These are phyloP conservation scores for Exidia glandulosa DNA, from an alignment of 768 basidiomycete species.

Conservation along the genomic window DNA sequence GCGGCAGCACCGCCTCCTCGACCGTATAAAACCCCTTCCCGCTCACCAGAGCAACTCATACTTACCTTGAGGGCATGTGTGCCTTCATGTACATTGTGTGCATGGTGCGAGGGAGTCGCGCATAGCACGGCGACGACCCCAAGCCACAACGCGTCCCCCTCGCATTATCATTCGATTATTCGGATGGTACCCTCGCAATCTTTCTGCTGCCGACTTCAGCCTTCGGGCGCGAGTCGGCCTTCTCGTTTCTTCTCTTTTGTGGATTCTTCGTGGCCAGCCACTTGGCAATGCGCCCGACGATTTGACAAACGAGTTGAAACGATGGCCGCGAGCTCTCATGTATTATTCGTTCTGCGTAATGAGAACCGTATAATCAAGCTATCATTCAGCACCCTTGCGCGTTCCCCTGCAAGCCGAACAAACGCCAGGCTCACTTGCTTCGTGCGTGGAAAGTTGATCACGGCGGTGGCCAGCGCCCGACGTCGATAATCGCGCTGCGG, in stretches of 20 bases:
- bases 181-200: not conserved
- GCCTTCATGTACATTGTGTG: not conserved
- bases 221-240: not conserved
- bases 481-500: too few relatives aligned
- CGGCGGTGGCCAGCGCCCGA: too few relatives aligned
- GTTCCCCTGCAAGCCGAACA: too few relatives aligned
- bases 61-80: not conserved
- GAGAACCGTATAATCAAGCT: not conserved
- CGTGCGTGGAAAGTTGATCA: too few relatives aligned
- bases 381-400: too few relatives aligned
- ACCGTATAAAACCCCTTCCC: not conserved
- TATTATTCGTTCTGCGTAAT: too few relatives aligned
- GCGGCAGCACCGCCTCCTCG: not conserved
- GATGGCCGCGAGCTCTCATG: not conserved
- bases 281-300: not conserved
- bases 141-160: not conserved
- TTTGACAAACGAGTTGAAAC: not conserved
- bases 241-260: not conserved
- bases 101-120: not conserved
- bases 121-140: not conserved
- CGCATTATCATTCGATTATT: not conserved
- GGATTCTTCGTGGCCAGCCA: not conserved
- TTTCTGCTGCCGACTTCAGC: not conserved
- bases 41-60: not conserved
- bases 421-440: too few relatives aligned